Evolutionary conservation across 352 stramenopile species (phyloP).

Genomic region (Globisporangium paddicum): DNA sequence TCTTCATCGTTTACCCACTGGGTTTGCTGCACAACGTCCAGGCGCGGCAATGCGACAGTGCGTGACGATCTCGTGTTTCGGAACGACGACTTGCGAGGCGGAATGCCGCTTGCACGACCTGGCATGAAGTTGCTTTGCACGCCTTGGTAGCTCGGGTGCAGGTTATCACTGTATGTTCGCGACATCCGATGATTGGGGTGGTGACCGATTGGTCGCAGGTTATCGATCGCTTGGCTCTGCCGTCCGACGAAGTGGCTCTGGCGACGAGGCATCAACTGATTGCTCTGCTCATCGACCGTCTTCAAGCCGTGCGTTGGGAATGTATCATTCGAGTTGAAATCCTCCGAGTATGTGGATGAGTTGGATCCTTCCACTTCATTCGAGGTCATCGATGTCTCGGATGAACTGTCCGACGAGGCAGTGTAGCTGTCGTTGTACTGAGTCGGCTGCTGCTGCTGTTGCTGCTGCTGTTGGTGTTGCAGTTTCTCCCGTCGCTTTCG

Average conservation of each 20-base stretch:
- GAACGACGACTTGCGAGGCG: constrained; percentile 72
- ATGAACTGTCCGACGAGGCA: constrained; percentile 64
- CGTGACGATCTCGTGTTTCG: constrained; percentile 71
- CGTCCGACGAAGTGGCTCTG: constrained; percentile 21
- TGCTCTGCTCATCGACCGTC: constrained; percentile 69
- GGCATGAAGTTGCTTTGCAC: constrained; percentile 15
- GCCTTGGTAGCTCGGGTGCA: constrained; percentile 26
- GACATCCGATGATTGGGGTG: constrained; percentile 37
- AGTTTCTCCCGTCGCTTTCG: constrained; percentile 18
- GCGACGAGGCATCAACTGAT: constrained; percentile 40
- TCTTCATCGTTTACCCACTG: constrained; percentile 86
- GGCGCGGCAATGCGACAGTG: constrained; percentile 57
- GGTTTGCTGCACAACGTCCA: constrained; percentile 75
- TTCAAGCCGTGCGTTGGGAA: constrained; percentile 63
- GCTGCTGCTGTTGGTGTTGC: constrained; percentile 26
- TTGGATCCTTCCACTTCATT: constrained; percentile 71
- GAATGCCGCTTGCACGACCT: constrained; percentile 19
- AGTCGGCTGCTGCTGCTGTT: constrained; percentile 16
- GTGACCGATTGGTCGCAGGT: constrained; percentile 48
- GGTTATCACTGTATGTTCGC: constrained; percentile 37
- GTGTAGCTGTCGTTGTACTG: constrained; percentile 71
- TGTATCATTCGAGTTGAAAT: constrained; percentile 49
- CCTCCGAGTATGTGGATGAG: constrained; percentile 65
- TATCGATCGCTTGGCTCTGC: constrained; percentile 34
- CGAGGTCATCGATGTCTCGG: constrained; percentile 48